These are phyloP conservation scores for Tritrichomonas musculus DNA, from an alignment of 208 protist species.

Conservation along the genomic window DNA sequence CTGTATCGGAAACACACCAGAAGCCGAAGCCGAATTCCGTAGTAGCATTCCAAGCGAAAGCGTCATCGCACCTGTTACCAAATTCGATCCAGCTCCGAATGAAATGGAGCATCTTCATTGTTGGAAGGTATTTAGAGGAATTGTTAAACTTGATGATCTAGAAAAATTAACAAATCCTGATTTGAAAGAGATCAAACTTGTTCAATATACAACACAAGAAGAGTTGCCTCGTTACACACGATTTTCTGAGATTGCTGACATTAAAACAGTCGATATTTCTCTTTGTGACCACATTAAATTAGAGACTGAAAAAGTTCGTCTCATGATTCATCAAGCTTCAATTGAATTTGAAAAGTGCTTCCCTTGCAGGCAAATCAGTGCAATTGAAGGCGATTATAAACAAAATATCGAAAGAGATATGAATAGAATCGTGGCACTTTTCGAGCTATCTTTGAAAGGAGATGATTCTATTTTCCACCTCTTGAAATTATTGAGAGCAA, in stretches of 20 bases:
- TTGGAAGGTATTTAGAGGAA: not conserved
- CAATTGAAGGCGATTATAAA: not conserved
- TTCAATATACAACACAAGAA: not conserved
- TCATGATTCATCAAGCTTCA: not conserved
- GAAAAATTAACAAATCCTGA: not conserved
- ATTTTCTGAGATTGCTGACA: not conserved
- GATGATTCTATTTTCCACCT: not conserved
- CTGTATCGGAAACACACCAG: not conserved
- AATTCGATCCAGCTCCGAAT: not conserved
- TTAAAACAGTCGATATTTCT: not conserved
- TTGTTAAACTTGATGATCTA: not conserved
- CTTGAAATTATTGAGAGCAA: not conserved
- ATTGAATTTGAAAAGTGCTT: not conserved
- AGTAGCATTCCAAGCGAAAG: not conserved
- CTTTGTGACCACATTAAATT: not conserved
- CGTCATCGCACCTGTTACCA: not conserved
- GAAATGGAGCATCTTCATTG: not conserved
- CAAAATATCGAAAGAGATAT: constrained; percentile 1
- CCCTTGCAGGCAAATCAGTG: not conserved
- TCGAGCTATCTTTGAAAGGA: not conserved
- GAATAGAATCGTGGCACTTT: not conserved
- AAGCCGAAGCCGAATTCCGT: not conserved
- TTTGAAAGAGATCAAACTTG: not conserved
- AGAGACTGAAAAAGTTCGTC: not conserved
- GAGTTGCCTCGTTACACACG: not conserved